A percentile compares a stretch with the other conserved stretches of the same genome.
Evolutionary conservation across 2,329 filamentous ascomycete genomes (phyloP).

Genomic region (Metarhizium sp.): DNA sequence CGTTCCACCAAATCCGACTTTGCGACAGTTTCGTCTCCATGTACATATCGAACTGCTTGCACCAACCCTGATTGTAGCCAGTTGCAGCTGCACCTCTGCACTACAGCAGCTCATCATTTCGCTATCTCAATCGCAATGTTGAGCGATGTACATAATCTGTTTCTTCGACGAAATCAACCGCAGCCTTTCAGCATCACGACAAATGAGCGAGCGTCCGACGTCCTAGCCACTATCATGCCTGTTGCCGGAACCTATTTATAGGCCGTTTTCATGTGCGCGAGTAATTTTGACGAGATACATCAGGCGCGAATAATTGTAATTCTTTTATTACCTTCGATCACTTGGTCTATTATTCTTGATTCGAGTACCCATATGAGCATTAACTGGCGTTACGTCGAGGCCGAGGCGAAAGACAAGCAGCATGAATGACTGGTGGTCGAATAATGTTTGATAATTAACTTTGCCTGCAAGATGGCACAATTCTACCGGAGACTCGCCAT

Average conservation of each 20-base stretch:
- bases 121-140: conserved; percentile 4
- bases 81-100: background rate
- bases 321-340: conserved; percentile 7
- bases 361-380: conserved; percentile 7
- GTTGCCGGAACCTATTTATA: background rate
- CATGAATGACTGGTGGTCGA: background rate
- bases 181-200: conserved; percentile 6
- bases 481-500: background rate
- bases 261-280: conserved; percentile 4
- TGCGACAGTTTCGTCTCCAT: conserved; percentile 1
- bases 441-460: conserved; percentile 1
- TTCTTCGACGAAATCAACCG: conserved; percentile 1
- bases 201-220: conserved; percentile 4
- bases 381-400: background rate
- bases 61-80: background rate
- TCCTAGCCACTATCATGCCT: background rate
- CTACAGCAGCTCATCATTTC: conserved; percentile 1
- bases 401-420: background rate
- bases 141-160: conserved; percentile 11
- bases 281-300: conserved; percentile 5
- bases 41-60: conserved; percentile 4
- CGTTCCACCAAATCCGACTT: background rate
- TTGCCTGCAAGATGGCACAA: background rate
- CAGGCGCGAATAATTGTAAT: conserved; percentile 8
- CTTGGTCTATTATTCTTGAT: conserved; percentile 6